phyloP scores from a whole-genome alignment of 1,139 yeast species.

The Yamadazyma diddensiae region DNA sequence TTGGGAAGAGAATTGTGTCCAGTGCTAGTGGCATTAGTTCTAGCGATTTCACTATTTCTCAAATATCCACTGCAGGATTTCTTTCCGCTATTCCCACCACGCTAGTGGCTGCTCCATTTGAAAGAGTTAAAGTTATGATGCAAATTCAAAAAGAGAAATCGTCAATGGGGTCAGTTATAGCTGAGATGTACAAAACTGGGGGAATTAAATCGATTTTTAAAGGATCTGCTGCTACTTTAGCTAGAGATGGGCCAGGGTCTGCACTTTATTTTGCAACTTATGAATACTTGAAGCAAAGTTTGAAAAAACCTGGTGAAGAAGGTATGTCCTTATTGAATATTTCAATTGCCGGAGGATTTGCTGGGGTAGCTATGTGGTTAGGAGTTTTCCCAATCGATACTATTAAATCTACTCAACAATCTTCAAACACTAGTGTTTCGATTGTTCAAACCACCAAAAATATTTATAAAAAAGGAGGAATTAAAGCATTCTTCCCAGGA shows the following conservation, averaged over 20 bases:
- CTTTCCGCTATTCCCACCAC: constrained; percentile 94
- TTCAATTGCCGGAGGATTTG: constrained; percentile 89
- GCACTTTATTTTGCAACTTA: constrained; percentile 95
- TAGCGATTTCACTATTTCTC: constrained; percentile 54
- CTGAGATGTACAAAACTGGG: constrained; percentile 72
- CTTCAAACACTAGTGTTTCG: constrained; percentile 57
- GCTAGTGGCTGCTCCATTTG: constrained; percentile 93
- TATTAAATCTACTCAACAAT: constrained; percentile 80
- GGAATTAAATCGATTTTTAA: constrained; percentile 83
- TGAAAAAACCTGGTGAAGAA: constrained; percentile 55
- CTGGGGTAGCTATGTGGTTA: constrained; percentile 97
- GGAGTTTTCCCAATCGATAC: constrained; percentile 97
- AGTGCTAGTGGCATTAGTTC: constrained; percentile 38
- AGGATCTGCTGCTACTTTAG: constrained; percentile 89
- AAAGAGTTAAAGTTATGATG: constrained; percentile 90
- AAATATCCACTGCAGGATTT: constrained; percentile 93
- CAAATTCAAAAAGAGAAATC: constrained; percentile 65
- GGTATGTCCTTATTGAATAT: constrained; percentile 70
- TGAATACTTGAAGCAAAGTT: constrained; percentile 67
- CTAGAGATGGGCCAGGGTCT: constrained; percentile 98
- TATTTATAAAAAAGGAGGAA: constrained; percentile 70
- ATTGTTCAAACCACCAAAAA: constrained; percentile 64
- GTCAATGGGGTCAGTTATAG: constrained; percentile 59
- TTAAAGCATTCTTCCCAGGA: constrained; percentile 96
- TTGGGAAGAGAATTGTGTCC: constrained; percentile 76